phyloP scores from a whole-genome alignment of 2,329 filamentous ascomycete species.

The Cordyceps tenuipes region DNA sequence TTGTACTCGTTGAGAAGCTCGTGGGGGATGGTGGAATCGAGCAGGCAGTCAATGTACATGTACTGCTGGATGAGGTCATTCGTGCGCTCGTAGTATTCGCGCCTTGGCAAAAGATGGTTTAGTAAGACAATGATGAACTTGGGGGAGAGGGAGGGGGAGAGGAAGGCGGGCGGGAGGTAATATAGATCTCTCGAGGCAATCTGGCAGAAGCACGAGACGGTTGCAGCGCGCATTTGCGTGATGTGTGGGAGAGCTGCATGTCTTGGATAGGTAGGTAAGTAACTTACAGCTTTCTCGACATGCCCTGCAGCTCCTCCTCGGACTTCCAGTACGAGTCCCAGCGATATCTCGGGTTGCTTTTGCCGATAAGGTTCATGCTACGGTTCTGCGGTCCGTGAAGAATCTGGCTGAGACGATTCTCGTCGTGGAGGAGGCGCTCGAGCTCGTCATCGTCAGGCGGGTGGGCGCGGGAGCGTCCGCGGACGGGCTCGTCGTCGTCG shows the following conservation, averaged over 20 bases:
- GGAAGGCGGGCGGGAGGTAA: neutral
- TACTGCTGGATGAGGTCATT: slow-evolving; percentile 89
- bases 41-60: slow-evolving; percentile 80
- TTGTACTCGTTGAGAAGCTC: slow-evolving; percentile 85
- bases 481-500: slow-evolving; percentile 15
- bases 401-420: slow-evolving; percentile 50
- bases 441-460: slow-evolving; percentile 35
- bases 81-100: slow-evolving; percentile 79
- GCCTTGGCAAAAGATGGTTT: slow-evolving; percentile 32
- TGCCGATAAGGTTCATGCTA: slow-evolving; percentile 80
- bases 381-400: slow-evolving; percentile 65
- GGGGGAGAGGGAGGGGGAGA: neutral
- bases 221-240: no score
- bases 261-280: neutral
- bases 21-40: slow-evolving; percentile 89
- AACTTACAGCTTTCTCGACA: slow-evolving; percentile 61
- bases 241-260: neutral
- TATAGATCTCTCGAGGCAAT: neutral
- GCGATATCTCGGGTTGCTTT: slow-evolving; percentile 74
- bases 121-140: neutral
- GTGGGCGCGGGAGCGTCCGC: slow-evolving; percentile 14
- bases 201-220: neutral
- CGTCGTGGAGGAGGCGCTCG: slow-evolving; percentile 40
- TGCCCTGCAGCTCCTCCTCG: slow-evolving; percentile 61
- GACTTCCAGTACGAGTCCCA: slow-evolving; percentile 86